These are phyloP conservation scores for Moesziomyces parantarcticus DNA, from an alignment of 1,284 basidiomycete species.

Conservation along the genomic window DNA sequence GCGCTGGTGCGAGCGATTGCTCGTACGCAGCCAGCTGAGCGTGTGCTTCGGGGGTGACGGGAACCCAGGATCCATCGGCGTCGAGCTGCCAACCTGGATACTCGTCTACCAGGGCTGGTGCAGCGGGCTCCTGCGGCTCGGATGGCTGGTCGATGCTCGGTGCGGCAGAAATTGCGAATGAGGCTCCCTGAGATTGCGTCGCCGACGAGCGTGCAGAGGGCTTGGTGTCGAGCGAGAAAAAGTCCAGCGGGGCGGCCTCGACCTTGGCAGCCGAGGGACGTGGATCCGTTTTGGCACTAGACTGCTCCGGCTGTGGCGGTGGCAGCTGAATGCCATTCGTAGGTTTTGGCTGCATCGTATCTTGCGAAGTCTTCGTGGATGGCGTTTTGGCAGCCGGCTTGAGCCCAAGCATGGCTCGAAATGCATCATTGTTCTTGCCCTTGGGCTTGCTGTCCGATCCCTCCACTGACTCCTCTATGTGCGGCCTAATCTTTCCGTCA, in stretches of 20 bases:
- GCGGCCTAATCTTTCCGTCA: neutral
- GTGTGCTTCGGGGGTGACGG: slow-evolving; percentile 65
- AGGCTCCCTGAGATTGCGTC: neutral
- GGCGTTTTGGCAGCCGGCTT: slow-evolving; percentile 35
- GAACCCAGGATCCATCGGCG: slow-evolving; percentile 64
- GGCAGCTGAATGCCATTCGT: neutral
- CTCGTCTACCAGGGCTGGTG: neutral
- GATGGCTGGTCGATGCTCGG: slow-evolving; percentile 36
- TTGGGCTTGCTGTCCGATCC: slow-evolving; percentile 10
- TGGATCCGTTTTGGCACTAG: neutral
- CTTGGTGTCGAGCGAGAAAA: slow-evolving; percentile 33
- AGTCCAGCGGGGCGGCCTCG: slow-evolving; percentile 27
- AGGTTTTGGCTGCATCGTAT: neutral
- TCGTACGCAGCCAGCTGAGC: slow-evolving; percentile 50
- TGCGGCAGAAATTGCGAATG: slow-evolving; percentile 48
- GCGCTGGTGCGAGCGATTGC: slow-evolving; percentile 8
- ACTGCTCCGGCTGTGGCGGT: neutral
- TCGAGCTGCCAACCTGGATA: slow-evolving; percentile 65
- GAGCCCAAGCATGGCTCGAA: slow-evolving; percentile 66
- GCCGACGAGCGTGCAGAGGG: slow-evolving; percentile 2
- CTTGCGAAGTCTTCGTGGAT: neutral
- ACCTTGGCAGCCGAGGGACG: slow-evolving; percentile 5
- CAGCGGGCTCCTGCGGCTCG: neutral
- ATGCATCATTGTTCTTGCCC: slow-evolving; percentile 61
- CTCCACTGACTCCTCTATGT: neutral